phyloP scores from a whole-genome alignment of 306 rosid genomes.

The Morella rubra region DNA sequence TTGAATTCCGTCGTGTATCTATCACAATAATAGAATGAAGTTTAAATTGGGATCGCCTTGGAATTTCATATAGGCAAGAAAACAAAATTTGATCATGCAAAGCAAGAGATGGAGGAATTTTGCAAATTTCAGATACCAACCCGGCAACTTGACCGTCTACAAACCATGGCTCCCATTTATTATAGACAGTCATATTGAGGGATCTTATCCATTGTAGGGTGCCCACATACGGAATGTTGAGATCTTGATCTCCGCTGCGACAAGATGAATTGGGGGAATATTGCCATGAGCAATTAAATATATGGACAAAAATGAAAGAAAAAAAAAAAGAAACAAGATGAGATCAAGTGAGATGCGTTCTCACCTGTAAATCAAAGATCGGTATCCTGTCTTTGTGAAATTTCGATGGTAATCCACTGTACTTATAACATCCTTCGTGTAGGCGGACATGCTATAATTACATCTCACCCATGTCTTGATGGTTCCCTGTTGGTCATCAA shows the following conservation, averaged over 20 bases:
- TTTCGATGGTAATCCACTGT: conserved; percentile 15
- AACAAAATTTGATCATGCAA: neutral
- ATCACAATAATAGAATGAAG: neutral
- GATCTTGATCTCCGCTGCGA: conserved; percentile 52
- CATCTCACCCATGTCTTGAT: conserved; percentile 18
- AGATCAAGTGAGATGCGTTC: no score
- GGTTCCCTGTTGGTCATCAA: conserved; percentile 5
- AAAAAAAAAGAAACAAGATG: no score
- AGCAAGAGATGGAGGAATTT: neutral
- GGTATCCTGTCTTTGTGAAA: neutral
- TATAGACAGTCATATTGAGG: conserved; percentile 35
- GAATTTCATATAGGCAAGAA: neutral
- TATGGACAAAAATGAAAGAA: neutral
- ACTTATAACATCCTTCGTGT: neutral
- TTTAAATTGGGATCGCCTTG: no score
- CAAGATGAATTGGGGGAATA: neutral
- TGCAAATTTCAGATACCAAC: conserved; percentile 17
- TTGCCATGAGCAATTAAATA: no score
- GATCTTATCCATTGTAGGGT: conserved; percentile 50
- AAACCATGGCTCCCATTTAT: conserved; percentile 56
- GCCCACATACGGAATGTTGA: conserved; percentile 27
- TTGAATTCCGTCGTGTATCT: neutral
- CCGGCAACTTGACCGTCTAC: conserved; percentile 60
- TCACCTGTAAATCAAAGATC: conserved; percentile 40
- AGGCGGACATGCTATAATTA: conserved; percentile 5